phyloP scores from a whole-genome alignment of 345 rosid genomes.

The Triadica sebifera region DNA sequence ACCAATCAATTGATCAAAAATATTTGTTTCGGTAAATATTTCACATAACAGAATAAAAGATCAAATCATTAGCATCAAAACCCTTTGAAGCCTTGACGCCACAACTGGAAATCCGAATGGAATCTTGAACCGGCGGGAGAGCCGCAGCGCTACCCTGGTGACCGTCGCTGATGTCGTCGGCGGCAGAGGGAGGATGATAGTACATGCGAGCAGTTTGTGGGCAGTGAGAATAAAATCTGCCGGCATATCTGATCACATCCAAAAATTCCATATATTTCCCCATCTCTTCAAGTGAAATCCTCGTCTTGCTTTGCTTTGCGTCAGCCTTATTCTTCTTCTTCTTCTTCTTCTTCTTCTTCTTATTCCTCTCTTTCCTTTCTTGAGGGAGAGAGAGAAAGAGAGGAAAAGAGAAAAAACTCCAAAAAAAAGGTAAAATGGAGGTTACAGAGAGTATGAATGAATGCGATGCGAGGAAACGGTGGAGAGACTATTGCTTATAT shows the following conservation, averaged over 20 bases:
- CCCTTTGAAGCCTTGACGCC: constrained; percentile 19
- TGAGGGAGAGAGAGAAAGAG: not conserved
- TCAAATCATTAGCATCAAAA: constrained; percentile 9
- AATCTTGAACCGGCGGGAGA: constrained; percentile 8
- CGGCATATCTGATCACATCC: constrained; percentile 46
- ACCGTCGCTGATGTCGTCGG: constrained; percentile 20
- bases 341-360: not conserved
- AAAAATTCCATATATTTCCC: constrained; percentile 46
- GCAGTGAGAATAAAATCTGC: constrained; percentile 60
- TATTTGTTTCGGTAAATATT: not conserved
- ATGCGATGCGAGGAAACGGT: too few species aligned
- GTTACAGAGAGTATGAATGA: not conserved
- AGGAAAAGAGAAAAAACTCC: not conserved
- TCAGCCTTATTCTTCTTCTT: too few species aligned
- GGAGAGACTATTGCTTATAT: constrained; percentile 11
- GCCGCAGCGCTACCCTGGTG: not conserved
- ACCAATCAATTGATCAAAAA: not conserved
- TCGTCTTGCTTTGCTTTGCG: too few species aligned
- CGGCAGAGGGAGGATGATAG: constrained; percentile 53
- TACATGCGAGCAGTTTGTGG: constrained; percentile 60
- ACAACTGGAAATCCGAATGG: not conserved
- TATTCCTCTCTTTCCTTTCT: not conserved
- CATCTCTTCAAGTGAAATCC: constrained; percentile 18
- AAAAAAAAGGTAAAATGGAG: not conserved
- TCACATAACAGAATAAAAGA: constrained; percentile 29